A percentile compares a stretch with the other conserved stretches of the same genome.
These are phyloP conservation scores for Mytilinidion resinicola DNA, from an alignment of 495 filamentous ascomycete genomes.

Conservation along the genomic window DNA sequence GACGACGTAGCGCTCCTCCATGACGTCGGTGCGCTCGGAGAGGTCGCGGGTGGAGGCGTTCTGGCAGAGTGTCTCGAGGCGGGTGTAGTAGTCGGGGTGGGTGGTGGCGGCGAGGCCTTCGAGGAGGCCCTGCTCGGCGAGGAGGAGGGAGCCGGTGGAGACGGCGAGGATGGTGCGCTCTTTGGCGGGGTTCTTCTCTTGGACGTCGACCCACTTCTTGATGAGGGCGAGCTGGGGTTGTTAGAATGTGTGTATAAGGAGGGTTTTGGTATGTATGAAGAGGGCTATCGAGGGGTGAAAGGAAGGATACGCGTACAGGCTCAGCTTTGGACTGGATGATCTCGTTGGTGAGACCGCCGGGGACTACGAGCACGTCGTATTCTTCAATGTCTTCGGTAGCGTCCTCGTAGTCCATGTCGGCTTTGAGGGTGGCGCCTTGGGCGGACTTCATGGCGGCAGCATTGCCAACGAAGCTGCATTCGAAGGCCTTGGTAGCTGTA, in stretches of 20 bases:
- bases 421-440: constrained; percentile 42
- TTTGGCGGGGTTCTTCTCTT: constrained; percentile 57
- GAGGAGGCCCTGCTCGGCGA: constrained; percentile 66
- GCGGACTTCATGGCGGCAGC: constrained; percentile 33
- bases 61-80: constrained; percentile 62
- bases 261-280: too few relatives aligned
- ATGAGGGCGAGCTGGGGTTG: constrained; percentile 45
- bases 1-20: constrained; percentile 73
- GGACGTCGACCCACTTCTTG: constrained; percentile 59
- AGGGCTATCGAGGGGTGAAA: too few relatives aligned
- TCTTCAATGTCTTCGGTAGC: constrained; percentile 57
- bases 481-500: constrained; percentile 42
- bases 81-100: constrained; percentile 40
- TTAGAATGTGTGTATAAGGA: too few relatives aligned
- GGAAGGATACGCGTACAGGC: constrained; percentile 30
- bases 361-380: constrained; percentile 65
- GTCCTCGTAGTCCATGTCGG: constrained; percentile 51
- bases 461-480: constrained; percentile 37
- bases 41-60: constrained; percentile 52
- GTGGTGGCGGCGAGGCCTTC: constrained; percentile 59
- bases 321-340: constrained; percentile 54
- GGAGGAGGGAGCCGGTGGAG: constrained; percentile 67
- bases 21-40: constrained; percentile 61
- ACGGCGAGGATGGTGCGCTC: constrained; percentile 70
- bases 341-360: constrained; percentile 51